A percentile compares a stretch with the other conserved stretches of the same genome.
These are phyloP conservation scores for Hymenoscyphus fraxineus DNA, from an alignment of 2,329 filamentous ascomycete species.

Conservation along the genomic window DNA sequence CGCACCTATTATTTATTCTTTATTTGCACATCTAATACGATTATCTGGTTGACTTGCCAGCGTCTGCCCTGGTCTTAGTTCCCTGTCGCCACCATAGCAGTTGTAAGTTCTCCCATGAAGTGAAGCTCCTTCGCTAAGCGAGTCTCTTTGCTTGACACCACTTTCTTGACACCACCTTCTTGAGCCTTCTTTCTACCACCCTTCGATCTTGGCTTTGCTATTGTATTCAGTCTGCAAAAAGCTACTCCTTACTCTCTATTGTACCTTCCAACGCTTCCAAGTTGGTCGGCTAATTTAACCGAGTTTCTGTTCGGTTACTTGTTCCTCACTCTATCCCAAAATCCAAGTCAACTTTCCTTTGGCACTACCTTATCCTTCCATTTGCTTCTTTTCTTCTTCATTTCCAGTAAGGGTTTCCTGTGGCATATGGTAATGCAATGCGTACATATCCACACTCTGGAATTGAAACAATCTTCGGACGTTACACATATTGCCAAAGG, in stretches of 20 bases:
- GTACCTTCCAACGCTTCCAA: not conserved
- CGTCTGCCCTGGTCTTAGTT: not conserved
- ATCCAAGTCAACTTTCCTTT: not conserved
- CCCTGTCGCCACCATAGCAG: not conserved
- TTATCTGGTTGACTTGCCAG: not conserved
- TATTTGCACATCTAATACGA: not conserved
- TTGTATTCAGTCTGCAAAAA: not conserved
- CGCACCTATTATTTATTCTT: not conserved
- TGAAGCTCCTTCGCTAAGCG: not conserved
- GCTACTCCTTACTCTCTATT: not conserved
- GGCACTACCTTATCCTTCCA: not conserved
- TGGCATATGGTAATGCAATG: not conserved
- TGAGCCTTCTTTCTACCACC: not conserved
- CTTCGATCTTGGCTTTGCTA: not conserved
- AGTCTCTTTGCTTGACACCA: not conserved
- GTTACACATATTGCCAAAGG: not conserved
- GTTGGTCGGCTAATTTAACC: not conserved
- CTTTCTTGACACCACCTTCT: not conserved
- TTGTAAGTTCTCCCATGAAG: not conserved
- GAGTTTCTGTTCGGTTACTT: not conserved
- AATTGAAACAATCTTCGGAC: not conserved
- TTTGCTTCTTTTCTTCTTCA: not conserved
- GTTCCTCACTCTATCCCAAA: not conserved
- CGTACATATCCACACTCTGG: not conserved
- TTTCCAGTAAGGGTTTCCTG: not conserved